These are phyloP conservation scores for Fusarium floridanum DNA, from an alignment of 2,329 filamentous ascomycete species.

Conservation along the genomic window DNA sequence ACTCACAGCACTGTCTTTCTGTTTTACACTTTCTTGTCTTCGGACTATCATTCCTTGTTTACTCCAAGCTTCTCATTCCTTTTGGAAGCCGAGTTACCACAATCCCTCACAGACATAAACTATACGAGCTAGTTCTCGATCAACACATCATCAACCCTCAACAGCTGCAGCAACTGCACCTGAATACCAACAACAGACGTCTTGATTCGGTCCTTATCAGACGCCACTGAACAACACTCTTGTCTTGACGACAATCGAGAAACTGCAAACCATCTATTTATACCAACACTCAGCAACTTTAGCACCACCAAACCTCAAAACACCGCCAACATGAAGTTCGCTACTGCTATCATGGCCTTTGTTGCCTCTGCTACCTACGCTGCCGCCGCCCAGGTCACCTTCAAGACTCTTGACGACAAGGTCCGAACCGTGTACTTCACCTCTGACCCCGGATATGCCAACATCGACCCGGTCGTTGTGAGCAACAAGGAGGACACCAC, in stretches of 20 bases:
- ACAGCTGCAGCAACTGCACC: conserved; percentile 14
- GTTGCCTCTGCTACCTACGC: conserved; percentile 58
- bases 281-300: conserved; percentile 12
- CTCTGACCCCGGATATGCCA: conserved; percentile 53
- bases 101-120: conserved; percentile 35
- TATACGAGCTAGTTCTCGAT: conserved; percentile 47
- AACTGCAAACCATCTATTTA: conserved; percentile 15
- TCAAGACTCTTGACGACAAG: conserved; percentile 68
- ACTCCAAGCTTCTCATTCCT: conserved; percentile 50
- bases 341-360: conserved; percentile 58
- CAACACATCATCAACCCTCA: conserved; percentile 16
- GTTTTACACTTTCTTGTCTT: conserved; percentile 43
- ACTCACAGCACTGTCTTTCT: conserved; percentile 41
- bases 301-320: conserved; percentile 15
- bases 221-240: conserved; percentile 31
- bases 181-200: conserved; percentile 27
- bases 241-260: conserved; percentile 47
- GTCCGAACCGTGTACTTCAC: conserved; percentile 66
- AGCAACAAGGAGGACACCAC: conserved; percentile 53
- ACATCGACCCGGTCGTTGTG: conserved; percentile 57
- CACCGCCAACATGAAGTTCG: conserved; percentile 67
- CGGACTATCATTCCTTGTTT: conserved; percentile 48
- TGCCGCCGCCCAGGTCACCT: conserved; percentile 66
- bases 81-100: conserved; percentile 47
- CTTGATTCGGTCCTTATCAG: conserved; percentile 45